phyloP scores from a whole-genome alignment of 768 basidiomycete genomes.

The Suillus luteus region DNA sequence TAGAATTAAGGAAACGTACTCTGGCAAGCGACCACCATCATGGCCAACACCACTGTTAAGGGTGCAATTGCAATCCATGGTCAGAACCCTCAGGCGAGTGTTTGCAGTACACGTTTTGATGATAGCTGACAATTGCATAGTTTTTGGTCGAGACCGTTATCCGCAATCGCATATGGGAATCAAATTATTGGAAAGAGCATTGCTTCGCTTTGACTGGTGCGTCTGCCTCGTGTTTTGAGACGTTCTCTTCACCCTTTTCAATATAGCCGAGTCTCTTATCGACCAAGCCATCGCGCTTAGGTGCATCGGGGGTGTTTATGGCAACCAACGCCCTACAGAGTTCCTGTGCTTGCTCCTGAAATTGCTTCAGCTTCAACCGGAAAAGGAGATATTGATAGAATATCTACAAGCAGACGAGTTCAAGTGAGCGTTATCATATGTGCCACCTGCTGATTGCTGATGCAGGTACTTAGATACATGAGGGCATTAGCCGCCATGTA shows the following conservation, averaged over 20 bases:
- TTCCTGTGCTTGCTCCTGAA: conserved; percentile 93
- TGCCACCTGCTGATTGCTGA: background rate
- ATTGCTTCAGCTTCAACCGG: conserved; percentile 94
- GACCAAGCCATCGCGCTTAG: conserved; percentile 87
- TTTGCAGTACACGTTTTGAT: background rate
- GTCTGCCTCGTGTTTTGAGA: conserved; percentile 21
- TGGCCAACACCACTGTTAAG: conserved; percentile 92
- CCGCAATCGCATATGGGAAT: conserved; percentile 94
- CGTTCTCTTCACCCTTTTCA: conserved; percentile 11
- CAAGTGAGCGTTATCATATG: conserved; percentile 64
- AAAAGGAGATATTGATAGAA: conserved; percentile 95
- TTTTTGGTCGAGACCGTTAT: conserved; percentile 96
- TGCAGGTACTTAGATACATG: conserved; percentile 65
- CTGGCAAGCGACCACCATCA: conserved; percentile 33
- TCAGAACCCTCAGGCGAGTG: conserved; percentile 90
- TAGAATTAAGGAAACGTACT: background rate
- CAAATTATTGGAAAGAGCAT: conserved; percentile 95
- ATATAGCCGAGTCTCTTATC: conserved; percentile 84
- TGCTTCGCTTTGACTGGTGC: conserved; percentile 95
- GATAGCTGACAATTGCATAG: conserved; percentile 44
- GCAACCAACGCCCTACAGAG: conserved; percentile 92
- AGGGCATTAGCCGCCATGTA: conserved; percentile 93
- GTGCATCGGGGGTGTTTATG: conserved; percentile 91
- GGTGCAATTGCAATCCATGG: conserved; percentile 93
- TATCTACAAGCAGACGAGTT: conserved; percentile 97